These are phyloP conservation scores for Themeda triandra DNA, from an alignment of 176 grass and related monocot genomes.

Conservation along the genomic window DNA sequence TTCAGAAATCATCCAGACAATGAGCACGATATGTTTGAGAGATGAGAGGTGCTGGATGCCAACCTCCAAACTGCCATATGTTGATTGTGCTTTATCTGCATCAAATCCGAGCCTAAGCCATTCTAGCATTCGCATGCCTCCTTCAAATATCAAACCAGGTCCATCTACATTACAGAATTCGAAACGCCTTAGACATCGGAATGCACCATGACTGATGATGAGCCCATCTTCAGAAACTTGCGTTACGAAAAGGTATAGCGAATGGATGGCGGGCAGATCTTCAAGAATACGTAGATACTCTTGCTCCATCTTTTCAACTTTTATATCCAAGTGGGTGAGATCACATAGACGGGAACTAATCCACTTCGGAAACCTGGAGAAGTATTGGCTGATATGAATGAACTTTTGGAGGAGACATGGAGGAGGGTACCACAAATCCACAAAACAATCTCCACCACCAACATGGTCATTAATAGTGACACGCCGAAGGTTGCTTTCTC, in stretches of 20 bases:
- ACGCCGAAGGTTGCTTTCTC: background rate
- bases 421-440: background rate
- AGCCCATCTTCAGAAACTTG: background rate
- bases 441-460: background rate
- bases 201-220: background rate
- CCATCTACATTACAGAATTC: background rate
- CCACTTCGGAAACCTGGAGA: background rate
- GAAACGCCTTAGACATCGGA: background rate
- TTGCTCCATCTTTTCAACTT: background rate
- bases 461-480: background rate
- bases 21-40: background rate
- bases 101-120: background rate
- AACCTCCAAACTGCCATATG: background rate
- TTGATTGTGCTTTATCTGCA: background rate
- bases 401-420: background rate
- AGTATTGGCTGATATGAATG: background rate
- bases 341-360: background rate
- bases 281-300: background rate
- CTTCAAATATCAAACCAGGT: background rate
- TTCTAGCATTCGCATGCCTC: background rate
- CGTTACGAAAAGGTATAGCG: background rate
- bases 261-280: background rate
- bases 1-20: background rate
- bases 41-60: background rate
- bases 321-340: background rate